Evolutionary conservation across 257 asterid genomes (phyloP).

Genomic region (Catharanthus roseus): DNA sequence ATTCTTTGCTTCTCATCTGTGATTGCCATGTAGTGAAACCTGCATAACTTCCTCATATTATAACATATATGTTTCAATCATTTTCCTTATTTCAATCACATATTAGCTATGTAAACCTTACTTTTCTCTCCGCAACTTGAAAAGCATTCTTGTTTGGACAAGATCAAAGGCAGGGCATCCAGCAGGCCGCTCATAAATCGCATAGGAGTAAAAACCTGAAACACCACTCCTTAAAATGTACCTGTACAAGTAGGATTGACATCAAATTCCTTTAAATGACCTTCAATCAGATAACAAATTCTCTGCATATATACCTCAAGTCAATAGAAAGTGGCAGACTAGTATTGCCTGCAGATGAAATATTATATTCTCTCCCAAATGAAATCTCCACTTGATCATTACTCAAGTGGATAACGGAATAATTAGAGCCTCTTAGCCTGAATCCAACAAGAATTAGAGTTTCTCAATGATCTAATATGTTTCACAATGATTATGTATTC

Average conservation of each 20-base stretch:
- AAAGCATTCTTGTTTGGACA: constrained; percentile 44
- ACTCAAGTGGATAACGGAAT: constrained; percentile 38
- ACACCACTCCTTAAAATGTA: constrained; percentile 43
- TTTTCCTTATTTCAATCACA: not conserved
- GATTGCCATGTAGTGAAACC: constrained; percentile 64
- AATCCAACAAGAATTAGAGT: not conserved
- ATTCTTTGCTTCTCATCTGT: constrained; percentile 50
- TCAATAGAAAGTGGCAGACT: constrained; percentile 45
- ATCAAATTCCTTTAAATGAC: no score
- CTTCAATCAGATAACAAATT: not conserved
- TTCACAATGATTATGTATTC: not conserved
- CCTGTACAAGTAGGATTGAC: constrained; percentile 20
- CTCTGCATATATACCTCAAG: constrained; percentile 21
- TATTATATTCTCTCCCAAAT: constrained; percentile 37
- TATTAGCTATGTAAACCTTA: constrained; percentile 8
- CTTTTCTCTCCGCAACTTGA: constrained; percentile 43
- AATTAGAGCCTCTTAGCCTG: constrained; percentile 50
- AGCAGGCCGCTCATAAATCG: constrained; percentile 40
- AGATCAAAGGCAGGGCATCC: constrained; percentile 45
- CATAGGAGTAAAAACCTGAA: constrained; percentile 55
- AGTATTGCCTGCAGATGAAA: constrained; percentile 24
- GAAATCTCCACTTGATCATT: constrained; percentile 47
- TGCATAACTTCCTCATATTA: constrained; percentile 11
- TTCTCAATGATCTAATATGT: not conserved
- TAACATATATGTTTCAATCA: not conserved